These are phyloP conservation scores for Aspergillus clavatus DNA, from an alignment of 2,329 filamentous ascomycete species.

Conservation along the genomic window DNA sequence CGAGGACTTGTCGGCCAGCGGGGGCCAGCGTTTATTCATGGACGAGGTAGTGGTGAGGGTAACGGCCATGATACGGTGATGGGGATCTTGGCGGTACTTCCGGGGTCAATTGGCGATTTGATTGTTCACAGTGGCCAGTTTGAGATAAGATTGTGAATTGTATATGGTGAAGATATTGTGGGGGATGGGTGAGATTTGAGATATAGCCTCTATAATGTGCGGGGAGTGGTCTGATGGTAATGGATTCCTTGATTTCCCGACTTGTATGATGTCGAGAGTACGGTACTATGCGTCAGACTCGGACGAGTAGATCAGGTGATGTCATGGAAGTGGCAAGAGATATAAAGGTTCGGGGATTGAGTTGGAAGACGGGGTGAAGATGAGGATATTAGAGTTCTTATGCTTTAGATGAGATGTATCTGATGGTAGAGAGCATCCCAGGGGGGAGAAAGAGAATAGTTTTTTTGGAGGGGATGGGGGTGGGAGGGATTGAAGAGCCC, in stretches of 20 bases:
- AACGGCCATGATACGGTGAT: conserved; percentile 18
- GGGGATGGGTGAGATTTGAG: conserved; percentile 18
- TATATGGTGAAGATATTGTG: too few relatives aligned
- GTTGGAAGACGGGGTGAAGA: not conserved
- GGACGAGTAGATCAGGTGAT: not conserved
- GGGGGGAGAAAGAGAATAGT: not conserved
- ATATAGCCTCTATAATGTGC: not conserved
- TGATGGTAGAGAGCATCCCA: not conserved
- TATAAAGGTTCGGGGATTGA: not conserved
- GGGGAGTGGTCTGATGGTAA: not conserved
- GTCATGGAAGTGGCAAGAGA: not conserved
- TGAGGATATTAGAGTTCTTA: not conserved
- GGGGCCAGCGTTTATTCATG: conserved; percentile 33
- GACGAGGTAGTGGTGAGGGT: conserved; percentile 21
- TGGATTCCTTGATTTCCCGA: not conserved
- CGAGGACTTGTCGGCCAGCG: conserved; percentile 32
- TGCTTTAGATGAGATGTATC: not conserved
- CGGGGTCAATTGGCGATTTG: too few relatives aligned
- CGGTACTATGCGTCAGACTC: not conserved
- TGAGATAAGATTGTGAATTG: conserved; percentile 15
- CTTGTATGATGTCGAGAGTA: not conserved
- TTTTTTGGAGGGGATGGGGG: not conserved
- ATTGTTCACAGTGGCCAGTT: too few relatives aligned
- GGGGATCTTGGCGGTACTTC: too few relatives aligned
- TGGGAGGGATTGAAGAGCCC: not conserved